Percentiles rank a stretch among this genome's conserved stretches.
These are phyloP conservation scores for Setaria viridis DNA, from an alignment of 202 grass and related monocot genomes.

Conservation along the genomic window DNA sequence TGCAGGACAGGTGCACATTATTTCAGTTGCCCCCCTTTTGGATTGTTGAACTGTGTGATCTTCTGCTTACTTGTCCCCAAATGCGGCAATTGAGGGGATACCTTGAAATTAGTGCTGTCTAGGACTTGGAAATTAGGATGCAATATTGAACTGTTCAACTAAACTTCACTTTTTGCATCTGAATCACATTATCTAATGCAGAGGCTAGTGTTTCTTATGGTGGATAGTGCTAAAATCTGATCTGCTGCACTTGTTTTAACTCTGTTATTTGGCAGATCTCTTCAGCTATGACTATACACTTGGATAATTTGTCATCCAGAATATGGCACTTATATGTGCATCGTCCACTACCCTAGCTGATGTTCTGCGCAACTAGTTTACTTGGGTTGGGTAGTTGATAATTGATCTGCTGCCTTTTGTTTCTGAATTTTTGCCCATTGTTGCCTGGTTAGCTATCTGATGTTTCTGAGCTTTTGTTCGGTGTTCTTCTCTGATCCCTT, in stretches of 20 bases:
- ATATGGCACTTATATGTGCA: background rate
- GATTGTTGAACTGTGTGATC: background rate
- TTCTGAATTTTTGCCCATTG: background rate
- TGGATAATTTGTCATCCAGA: background rate
- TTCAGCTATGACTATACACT: background rate
- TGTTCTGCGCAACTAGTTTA: background rate
- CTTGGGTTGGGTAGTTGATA: background rate
- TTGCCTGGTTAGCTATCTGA: background rate
- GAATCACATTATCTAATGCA: background rate
- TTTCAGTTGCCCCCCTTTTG: background rate
- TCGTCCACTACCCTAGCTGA: background rate
- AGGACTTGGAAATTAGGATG: background rate
- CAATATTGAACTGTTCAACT: background rate
- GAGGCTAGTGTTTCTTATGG: background rate
- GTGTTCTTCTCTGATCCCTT: constrained; percentile 15
- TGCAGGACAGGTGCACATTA: no score
- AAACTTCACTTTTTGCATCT: background rate
- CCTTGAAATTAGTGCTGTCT: background rate
- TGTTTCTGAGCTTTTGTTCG: background rate
- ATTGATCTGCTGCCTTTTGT: constrained; percentile 14
- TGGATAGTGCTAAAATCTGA: background rate
- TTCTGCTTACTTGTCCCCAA: background rate
- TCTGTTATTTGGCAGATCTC: background rate
- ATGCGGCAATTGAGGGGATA: background rate
- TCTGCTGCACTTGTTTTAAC: background rate